Evolutionary conservation across 2,329 filamentous ascomycete species (phyloP), one percentile per base, ranked within the genome.

Genomic region (Diplodia scrobiculata): DNA sequence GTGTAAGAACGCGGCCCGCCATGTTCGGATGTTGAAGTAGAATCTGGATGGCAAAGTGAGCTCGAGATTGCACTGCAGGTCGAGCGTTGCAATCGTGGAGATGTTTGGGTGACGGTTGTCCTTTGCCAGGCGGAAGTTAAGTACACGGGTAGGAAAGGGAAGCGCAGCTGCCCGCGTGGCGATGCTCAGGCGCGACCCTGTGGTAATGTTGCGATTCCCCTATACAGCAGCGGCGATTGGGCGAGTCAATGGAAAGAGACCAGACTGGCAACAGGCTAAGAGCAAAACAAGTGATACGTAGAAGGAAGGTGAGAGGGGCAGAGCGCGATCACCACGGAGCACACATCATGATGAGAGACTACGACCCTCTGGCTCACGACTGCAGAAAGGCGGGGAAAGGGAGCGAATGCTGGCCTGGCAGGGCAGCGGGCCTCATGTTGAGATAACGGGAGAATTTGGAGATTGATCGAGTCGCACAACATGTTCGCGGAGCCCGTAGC

Each of bases 381-480:
- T 32, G 58, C 27, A 50, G 25, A 60, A 48, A 60, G 32, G 55
- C 55, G 55, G 55, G 55, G 55, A 48, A 60, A 19, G 11, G 17
- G 10, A 34, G 45, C 5, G 9, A 62, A 25, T 36, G 34, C 58
- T 17, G 5, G 19, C 11, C 32, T 11, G 21, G 5, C 58, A 17
- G 29, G 29, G 27, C 58, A 7, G 41, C 19, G 45, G 58, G 58
- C 58, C 17, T 10, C 25, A 36, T 50, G n/a, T 50, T 19, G 29
- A 62, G 41, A 62, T 62, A 62, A 62, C 45, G 58, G 13, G 58
- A 62, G 32, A 25, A 36, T 62, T 34, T 36, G 41, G 25, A 50
- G 9, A 41, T 19, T 63, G 48, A 53, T 19, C 45, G 60, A 53
- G 60, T 63, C 47, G 48, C 60, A 63, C 60, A 25, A 14, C 60